These are phyloP conservation scores for Phytomonas francai DNA, from an alignment of 208 protist genomes.

Conservation along the genomic window DNA sequence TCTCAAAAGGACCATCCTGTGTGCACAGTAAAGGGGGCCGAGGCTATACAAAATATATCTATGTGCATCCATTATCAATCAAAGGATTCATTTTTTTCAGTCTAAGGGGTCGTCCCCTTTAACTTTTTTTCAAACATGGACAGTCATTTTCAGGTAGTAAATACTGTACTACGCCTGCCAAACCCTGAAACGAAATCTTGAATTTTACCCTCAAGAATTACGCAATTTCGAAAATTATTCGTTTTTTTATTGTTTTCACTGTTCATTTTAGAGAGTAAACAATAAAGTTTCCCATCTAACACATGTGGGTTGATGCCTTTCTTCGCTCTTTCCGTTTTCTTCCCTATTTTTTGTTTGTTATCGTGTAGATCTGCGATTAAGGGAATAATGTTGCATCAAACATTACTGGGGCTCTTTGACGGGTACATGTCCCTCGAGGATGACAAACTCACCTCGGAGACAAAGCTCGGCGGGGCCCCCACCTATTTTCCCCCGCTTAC, in stretches of 20 bases:
- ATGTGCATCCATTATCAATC: too few relatives aligned
- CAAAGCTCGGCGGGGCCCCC: constrained; percentile 63
- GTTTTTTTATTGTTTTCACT: constrained; percentile 9
- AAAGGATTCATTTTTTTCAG: too few relatives aligned
- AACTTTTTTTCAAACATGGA: too few relatives aligned
- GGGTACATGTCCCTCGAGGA: constrained; percentile 53
- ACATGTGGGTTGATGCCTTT: constrained; percentile 5
- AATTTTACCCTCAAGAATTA: neutral
- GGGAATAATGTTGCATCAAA: neutral
- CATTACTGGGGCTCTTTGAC: constrained; percentile 64
- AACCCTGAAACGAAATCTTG: too few relatives aligned
- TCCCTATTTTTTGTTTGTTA: neutral
- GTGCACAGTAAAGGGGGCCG: too few relatives aligned
- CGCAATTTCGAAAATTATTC: neutral
- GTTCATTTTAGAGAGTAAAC: neutral
- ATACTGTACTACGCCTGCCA: too few relatives aligned
- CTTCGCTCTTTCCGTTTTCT: constrained; percentile 6
- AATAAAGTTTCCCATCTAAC: neutral
- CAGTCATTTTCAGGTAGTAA: too few relatives aligned
- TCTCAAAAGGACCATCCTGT: too few relatives aligned
- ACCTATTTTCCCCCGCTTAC: constrained; percentile 43
- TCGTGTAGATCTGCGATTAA: constrained; percentile 2
- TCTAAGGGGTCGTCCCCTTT: too few relatives aligned
- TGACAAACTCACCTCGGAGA: constrained; percentile 57
- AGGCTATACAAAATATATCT: too few relatives aligned